Evolutionary conservation across 1,284 basidiomycete genomes (phyloP), one percentile per base, ranked within the genome.

Genomic region (Naganishia sp.): DNA sequence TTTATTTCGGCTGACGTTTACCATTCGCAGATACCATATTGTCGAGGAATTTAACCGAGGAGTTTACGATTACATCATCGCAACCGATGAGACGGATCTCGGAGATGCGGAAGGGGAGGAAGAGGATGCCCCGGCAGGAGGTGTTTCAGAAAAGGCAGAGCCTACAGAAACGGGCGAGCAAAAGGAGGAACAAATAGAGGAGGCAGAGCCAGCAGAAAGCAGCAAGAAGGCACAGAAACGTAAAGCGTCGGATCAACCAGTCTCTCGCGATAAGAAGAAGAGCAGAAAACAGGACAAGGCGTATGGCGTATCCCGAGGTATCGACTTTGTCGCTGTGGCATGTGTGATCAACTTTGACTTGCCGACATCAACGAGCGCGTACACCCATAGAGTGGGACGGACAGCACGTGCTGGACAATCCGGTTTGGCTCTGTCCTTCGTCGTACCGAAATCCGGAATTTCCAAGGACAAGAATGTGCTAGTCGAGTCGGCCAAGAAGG

Each of bases 41-140:
- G 95, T 99, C 2, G 94, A 99, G 75, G 95, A 98, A 80, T 99
- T 99, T 78, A 98, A 99, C 81, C 92, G 94, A 74, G 96, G 96
- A 7, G 92, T 95, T 13, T 99, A 98, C 75, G 94, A 99, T 76
- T 98, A 98, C 76, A 94, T 99, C 69, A 96, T 99, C 67, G 96
- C 96, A 0, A 97, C 94, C 2, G 96, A 99, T 76, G 96, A 98
- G 79, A 82, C 81, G 9, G 79, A 81, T 16, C 85, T 74, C 2
- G 80, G 78, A 13, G 81, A 76, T 11, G 79, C 76, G 36, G 79
- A 73, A 21, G 78, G 78, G 23, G 78, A 80, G 64, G 83, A 82
- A 69, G 69, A 66, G 28, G 69, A 69, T 15, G 25, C 49, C 28
- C 64, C 42, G 16, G 69, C 61, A 18, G 36, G 68, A 68, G 36